Base-by-base conservation (phyloP, 1,139 yeast species). In the Kodamaea arcana region DNA sequence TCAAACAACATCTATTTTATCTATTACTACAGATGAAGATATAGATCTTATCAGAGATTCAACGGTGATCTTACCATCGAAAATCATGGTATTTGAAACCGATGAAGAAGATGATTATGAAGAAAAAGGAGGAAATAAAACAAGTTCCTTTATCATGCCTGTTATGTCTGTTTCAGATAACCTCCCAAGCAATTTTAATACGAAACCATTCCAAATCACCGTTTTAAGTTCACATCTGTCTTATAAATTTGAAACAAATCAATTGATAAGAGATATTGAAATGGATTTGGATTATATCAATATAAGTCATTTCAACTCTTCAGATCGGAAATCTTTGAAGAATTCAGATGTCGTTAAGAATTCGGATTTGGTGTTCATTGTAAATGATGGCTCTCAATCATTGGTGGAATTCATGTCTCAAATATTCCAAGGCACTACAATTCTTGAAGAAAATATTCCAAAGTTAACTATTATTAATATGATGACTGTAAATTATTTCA, bases 401-500 rank as follows among this genome's bases (percentile, higher is more conserved):
- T 53, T 65, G 32, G 51, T 60, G 5, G 61, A 62, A 16, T 55
- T 47, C 30, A 46, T 64, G 34, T 35, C 44, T 5, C 34, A 43
- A 7, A 30, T 45, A 23, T 44, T 42, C 38, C 32, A 23, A 12
- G 13, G 29, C 30, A 11, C 15, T 27, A 24, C 14, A 29, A 21
- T 15, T 11, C 15, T 10, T 10, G 29, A 29, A 9, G 36, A 27
- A 4, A 14, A 14, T 7, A 15, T 33, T 4, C 66, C 68, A 1
- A 61, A 62, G 39, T 39, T 67, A 20, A 59, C 68, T 2, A 52
- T 68, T n/a, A 59, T 69, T 32, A 69, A 69, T 43, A 48, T 68
- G 51, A 59, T 66, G 47, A 61, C 70, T 1, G 61, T 59, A 23
- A 68, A 68, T 43, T 69, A 66, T 44, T 69, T 69, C 36, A 47